Base-by-base conservation (phyloP, 1,284 basidiomycete genomes). In the Cryptococcus jaspeensis region DNA sequence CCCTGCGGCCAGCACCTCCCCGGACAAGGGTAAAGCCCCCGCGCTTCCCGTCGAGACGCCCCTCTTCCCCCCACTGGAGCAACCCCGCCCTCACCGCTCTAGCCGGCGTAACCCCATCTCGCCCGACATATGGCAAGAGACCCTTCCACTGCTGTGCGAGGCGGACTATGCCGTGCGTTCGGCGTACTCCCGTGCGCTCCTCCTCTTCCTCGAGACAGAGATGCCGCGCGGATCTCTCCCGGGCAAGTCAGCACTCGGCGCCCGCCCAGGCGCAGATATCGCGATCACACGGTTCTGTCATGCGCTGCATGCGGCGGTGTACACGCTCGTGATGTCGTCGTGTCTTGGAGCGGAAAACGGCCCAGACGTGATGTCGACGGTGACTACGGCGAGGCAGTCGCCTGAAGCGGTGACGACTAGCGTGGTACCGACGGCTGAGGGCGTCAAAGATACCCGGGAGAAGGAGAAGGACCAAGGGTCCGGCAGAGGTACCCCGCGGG, bases 61-160 rank as follows among this genome's bases (percentile, higher is more conserved):
- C 16, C 45, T 66, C 32, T 15, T 25, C 8, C 16, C 36, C 4
- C 37, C 40, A n/a, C 13, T 40, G 12, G 38, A 50, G 28, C 66
- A 69, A 13, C 52, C 53, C 2, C 63, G 59, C 20, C 62, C 55
- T 32, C 62, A 42, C 39, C 66, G 58, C 50, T 56, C 62, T 5
- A 70, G 69, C 5, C 80, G 86, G 45, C 81, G 92, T 41, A 88
- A 88, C 39, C 84, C 83, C 58, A 83, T 95, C 42, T 81, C 87
- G 1, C 86, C 88, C 20, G 89, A 92, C 67, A 84, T 88, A 39
- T 94, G 90, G 89, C 88, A 91, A 71, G 91, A 93, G 61, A 93
- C 90, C 0, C 75, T 95, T 43, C 87, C 86, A 49, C 80, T 94
- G 23, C 77, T 95, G 6, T 92, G 88, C 71, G 89, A 94, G 66